Base-by-base conservation (phyloP, 2,329 filamentous ascomycete genomes). In the Colletotrichum theobromicola region DNA sequence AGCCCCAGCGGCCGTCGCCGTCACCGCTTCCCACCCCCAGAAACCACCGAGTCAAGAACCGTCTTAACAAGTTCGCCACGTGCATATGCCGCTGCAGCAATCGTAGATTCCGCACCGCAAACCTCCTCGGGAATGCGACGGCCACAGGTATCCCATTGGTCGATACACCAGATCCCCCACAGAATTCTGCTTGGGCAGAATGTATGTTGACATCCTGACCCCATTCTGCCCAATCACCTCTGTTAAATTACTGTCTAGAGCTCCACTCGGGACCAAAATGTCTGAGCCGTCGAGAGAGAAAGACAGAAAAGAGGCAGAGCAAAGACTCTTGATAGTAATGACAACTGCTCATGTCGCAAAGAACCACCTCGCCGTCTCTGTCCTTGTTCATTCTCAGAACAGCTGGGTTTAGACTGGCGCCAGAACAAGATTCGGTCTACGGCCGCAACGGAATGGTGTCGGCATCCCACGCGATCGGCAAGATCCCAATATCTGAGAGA, bases 181-280 rank as follows among this genome's bases (percentile, higher is more conserved):
- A 24, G 64, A 66, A 61, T 66, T 73, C 71, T 74, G 71, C 71
- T 42, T 66, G 71, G 71, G 71, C 71, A 74, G 71, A 71, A 35
- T 30, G n/a, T 32, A 50, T 21, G n/a, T 50, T 21, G 42, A 50
- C 42, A 50, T 50, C 10, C 42, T 12, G 42, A 2, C n/a, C 42
- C 10, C n/a, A 21, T 21, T 7, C 10, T n/a, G 4, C 42, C 42
- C 42, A 50, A 50, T 50, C 42, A 50, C n/a, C 2, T 50, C 42
- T 50, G n/a, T 50, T 50, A 1, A 50, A 50, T 21, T 0, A n/a
- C 3, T 13, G 13, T 21, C n/a, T 50, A n/a, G 42, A 21, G n/a
- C 42, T 50, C 42, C 42, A 21, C 42, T 50, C 42, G 42, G n/a
- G 42, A 1, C 42, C 42, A 50, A 21, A 50, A 50, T 50, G 42